phyloP scores from a whole-genome alignment of 2,329 filamentous ascomycete genomes.

The Colletotrichum brevisporum region DNA sequence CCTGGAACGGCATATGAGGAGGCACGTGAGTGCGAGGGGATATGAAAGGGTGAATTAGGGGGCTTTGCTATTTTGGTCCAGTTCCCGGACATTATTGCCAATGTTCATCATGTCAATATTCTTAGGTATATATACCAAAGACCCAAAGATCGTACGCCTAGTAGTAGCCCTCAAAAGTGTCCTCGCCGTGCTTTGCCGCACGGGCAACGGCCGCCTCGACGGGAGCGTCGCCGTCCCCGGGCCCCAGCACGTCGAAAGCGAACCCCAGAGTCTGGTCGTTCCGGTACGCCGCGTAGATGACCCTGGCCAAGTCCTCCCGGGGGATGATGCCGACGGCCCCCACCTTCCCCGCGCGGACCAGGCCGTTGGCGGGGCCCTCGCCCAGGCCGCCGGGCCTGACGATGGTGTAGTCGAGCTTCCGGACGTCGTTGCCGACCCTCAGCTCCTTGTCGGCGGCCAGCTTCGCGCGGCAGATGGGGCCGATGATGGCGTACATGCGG shows the following conservation, averaged over 20 bases:
- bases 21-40: neutral
- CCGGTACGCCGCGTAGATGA: slow-evolving; percentile 56
- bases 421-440: slow-evolving; percentile 52
- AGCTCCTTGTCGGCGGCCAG: slow-evolving; percentile 57
- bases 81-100: too few relatives aligned
- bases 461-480: slow-evolving; percentile 58
- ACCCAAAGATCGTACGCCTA: slow-evolving; percentile 17
- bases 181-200: slow-evolving; percentile 52
- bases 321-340: slow-evolving; percentile 53
- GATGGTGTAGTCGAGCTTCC: slow-evolving; percentile 61
- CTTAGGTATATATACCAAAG: too few relatives aligned
- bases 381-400: slow-evolving; percentile 57
- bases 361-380: slow-evolving; percentile 54
- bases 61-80: too few relatives aligned
- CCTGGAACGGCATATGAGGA: neutral
- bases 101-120: too few relatives aligned
- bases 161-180: slow-evolving; percentile 49
- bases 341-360: slow-evolving; percentile 58
- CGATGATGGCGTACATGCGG: slow-evolving; percentile 55
- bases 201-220: slow-evolving; percentile 55
- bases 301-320: slow-evolving; percentile 60
- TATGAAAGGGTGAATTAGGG: too few relatives aligned
- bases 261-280: slow-evolving; percentile 56
- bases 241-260: slow-evolving; percentile 58
- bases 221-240: slow-evolving; percentile 50